Evolutionary conservation across 2,329 filamentous ascomycete species (phyloP).

Genomic region (Sporothrix euskadiensis): DNA sequence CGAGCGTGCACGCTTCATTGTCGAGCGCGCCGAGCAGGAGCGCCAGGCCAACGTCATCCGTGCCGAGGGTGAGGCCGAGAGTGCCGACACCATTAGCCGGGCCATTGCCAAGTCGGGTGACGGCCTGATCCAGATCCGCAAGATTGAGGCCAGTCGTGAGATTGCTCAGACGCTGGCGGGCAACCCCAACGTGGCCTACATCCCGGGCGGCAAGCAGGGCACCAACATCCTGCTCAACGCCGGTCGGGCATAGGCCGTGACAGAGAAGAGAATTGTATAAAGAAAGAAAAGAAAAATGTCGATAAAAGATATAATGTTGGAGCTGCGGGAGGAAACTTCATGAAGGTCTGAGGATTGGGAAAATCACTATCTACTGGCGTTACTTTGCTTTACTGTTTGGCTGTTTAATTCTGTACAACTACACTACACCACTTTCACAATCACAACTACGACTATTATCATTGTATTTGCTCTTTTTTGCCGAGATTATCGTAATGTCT

Average conservation of each 20-base stretch:
- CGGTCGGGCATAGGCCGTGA: constrained; percentile 41
- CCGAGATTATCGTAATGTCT: background rate
- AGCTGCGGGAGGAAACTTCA: background rate
- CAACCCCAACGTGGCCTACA: constrained; percentile 95
- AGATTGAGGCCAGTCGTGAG: constrained; percentile 95
- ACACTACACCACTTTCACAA: constrained; percentile 25
- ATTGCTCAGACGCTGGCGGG: constrained; percentile 85
- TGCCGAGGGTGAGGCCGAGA: constrained; percentile 96
- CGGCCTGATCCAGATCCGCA: constrained; percentile 90
- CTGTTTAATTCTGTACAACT: constrained; percentile 23
- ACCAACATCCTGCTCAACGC: constrained; percentile 58
- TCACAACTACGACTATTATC: constrained; percentile 20
- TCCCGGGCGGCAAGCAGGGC: constrained; percentile 72
- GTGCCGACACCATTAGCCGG: constrained; percentile 90
- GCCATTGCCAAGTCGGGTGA: constrained; percentile 88
- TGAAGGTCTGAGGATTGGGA: constrained; percentile 21
- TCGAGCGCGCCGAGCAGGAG: constrained; percentile 98
- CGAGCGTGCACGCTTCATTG: constrained; percentile 94
- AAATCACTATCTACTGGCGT: constrained; percentile 29
- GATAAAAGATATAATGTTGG: background rate
- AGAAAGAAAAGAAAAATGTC: background rate
- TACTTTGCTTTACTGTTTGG: constrained; percentile 18
- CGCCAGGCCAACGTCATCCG: constrained; percentile 97
- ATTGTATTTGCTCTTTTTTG: background rate
- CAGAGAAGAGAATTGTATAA: constrained; percentile 19